These are phyloP conservation scores for Pythium apleroticum DNA, from an alignment of 352 stramenopile genomes.

Conservation along the genomic window DNA sequence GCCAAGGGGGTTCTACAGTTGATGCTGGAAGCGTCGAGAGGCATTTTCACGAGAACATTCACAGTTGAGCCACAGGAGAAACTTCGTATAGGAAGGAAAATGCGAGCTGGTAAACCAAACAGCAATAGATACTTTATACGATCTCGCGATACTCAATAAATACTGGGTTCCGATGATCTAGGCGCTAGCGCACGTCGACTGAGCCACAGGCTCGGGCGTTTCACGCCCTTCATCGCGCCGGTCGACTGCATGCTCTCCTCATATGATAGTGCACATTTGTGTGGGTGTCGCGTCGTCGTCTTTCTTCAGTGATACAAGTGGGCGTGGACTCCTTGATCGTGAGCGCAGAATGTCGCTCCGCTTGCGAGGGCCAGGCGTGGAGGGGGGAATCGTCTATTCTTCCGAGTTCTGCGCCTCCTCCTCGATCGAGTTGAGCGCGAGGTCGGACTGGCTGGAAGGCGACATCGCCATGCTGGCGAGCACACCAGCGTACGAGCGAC, in stretches of 20 bases:
- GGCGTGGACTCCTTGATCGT: neutral
- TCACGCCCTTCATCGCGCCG: neutral
- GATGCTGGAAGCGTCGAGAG: too few species aligned
- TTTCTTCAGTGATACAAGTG: conserved; percentile 25
- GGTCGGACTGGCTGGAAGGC: conserved; percentile 48
- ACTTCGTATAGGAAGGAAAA: too few species aligned
- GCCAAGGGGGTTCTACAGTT: too few species aligned
- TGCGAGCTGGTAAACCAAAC: conserved; percentile 14
- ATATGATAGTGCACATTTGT: conserved; percentile 13
- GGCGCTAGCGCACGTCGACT: neutral
- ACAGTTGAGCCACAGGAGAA: too few species aligned
- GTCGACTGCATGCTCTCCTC: conserved; percentile 4
- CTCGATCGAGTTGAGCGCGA: conserved; percentile 68
- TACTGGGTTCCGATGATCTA: conserved; percentile 21
- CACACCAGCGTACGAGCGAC: conserved; percentile 58
- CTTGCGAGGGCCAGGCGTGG: neutral
- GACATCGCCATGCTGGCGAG: conserved; percentile 62
- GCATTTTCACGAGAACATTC: too few species aligned
- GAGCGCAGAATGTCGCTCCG: neutral
- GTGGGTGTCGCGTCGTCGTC: conserved; percentile 13
- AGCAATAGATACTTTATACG: conserved; percentile 26
- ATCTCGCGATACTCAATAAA: conserved; percentile 27
- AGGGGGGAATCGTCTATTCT: conserved; percentile 18
- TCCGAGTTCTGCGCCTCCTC: conserved; percentile 66
- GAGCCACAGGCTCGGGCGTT: neutral